phyloP scores from a whole-genome alignment of 1,284 basidiomycete genomes.

The Hymenochaete sp. region DNA sequence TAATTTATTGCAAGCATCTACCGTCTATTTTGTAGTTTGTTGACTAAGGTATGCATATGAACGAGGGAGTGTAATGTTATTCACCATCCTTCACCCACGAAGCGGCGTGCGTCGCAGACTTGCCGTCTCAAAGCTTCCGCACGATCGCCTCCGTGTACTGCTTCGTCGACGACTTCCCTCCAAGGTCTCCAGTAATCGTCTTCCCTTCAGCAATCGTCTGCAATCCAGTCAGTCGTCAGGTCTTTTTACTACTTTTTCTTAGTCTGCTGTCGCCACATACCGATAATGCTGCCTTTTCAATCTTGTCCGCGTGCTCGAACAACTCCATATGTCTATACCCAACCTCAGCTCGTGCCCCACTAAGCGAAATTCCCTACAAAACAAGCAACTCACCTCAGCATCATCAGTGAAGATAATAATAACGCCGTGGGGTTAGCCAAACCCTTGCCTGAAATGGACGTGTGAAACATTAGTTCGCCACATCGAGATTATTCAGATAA shows the following conservation, averaged over 20 bases:
- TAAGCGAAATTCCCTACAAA: background rate
- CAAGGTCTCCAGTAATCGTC: constrained; percentile 86
- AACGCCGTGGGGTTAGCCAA: constrained; percentile 98
- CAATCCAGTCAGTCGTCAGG: constrained; percentile 6
- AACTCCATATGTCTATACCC: constrained; percentile 85
- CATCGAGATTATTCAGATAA: constrained; percentile 1
- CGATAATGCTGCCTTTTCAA: constrained; percentile 83
- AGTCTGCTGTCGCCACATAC: constrained; percentile 39
- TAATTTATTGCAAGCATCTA: too few relatives aligned
- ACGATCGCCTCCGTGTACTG: constrained; percentile 89
- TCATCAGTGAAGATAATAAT: constrained; percentile 92
- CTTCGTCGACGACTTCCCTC: constrained; percentile 80
- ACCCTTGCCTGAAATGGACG: constrained; percentile 66
- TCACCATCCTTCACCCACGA: too few relatives aligned
- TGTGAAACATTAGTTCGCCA: constrained; percentile 7
- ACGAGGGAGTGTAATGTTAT: too few relatives aligned
- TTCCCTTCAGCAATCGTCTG: constrained; percentile 95
- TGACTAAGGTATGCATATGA: too few relatives aligned
- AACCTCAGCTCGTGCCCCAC: constrained; percentile 20
- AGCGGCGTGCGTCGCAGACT: background rate
- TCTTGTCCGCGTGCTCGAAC: constrained; percentile 77
- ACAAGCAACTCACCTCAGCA: constrained; percentile 62
- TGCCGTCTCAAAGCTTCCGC: constrained; percentile 42
- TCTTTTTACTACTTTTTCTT: background rate
- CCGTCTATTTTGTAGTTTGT: too few relatives aligned